Evolutionary conservation across 2,329 filamentous ascomycete species (phyloP).

Genomic region (Xylariomycetidae sp.): DNA sequence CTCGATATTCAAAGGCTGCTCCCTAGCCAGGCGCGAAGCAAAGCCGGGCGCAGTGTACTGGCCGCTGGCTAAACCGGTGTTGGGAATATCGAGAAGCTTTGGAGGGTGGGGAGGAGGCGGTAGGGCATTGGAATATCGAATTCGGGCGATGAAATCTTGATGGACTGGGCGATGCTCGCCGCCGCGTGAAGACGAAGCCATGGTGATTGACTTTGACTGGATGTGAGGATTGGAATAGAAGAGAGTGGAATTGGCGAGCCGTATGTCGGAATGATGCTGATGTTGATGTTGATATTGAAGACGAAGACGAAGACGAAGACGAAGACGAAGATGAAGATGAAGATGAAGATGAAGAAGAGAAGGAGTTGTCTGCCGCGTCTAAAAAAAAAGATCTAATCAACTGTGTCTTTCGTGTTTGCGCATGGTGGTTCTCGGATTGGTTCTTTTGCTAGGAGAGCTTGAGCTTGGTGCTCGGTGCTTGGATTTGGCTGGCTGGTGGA

Average conservation of each 20-base stretch:
- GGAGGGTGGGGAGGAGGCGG: slow-evolving; percentile 91
- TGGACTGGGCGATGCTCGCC: slow-evolving; percentile 61
- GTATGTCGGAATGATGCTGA: no score
- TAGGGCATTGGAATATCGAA: slow-evolving; percentile 92
- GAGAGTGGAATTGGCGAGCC: no score
- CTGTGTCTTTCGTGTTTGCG: no score
- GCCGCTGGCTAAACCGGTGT: slow-evolving; percentile 78
- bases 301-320: no score
- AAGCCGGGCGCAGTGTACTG: slow-evolving; percentile 90
- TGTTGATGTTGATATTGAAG: no score
- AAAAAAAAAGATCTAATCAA: slow-evolving; percentile 11
- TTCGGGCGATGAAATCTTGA: slow-evolving; percentile 95
- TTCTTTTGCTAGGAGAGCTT: no score
- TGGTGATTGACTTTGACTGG: no score
- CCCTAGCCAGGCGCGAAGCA: slow-evolving; percentile 80
- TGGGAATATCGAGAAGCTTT: slow-evolving; percentile 95
- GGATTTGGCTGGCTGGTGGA: no score
- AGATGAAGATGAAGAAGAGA: neutral
- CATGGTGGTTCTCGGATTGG: no score
- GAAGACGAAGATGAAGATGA: no score
- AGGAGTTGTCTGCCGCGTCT: neutral
- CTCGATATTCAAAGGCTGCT: slow-evolving; percentile 94
- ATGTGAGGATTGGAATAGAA: no score
- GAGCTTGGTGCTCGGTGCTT: no score
- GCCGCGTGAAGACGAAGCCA: slow-evolving; percentile 40